phyloP scores from a whole-genome alignment of 2,329 filamentous ascomycete species.

The Pseudocercospora macadamiae region DNA sequence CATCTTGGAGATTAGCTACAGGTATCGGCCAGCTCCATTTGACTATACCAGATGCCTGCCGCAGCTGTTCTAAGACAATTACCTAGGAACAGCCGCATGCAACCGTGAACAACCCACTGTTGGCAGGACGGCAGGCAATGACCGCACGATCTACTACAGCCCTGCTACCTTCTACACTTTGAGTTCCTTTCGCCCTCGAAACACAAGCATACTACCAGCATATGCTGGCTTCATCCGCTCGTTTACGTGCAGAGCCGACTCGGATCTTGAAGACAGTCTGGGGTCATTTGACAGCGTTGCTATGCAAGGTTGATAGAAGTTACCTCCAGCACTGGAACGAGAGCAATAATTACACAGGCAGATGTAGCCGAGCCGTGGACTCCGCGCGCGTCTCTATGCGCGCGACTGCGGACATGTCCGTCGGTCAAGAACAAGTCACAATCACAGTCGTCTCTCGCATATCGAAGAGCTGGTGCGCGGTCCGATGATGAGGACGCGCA shows the following conservation, averaged over 20 bases:
- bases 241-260: slow-evolving; percentile 7
- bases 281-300: neutral
- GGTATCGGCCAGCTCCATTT: neutral
- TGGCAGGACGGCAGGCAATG: neutral
- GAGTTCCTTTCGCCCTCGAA: neutral
- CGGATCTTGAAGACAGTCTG: neutral
- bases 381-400: slow-evolving; percentile 3
- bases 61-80: neutral
- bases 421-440: neutral
- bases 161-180: neutral
- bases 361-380: neutral
- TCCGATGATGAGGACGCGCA: too few species aligned
- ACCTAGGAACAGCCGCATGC: neutral
- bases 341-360: neutral
- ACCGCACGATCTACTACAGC: neutral
- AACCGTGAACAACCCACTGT: neutral
- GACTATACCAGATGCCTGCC: neutral
- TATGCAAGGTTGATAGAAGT: neutral
- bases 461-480: too few species aligned
- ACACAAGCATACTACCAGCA: neutral
- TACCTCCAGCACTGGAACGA: neutral
- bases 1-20: slow-evolving; percentile 1
- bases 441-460: too few species aligned
- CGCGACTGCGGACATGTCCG: too few species aligned
- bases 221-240: neutral